Percentiles rank a stretch among this genome's conserved stretches.
Conservation (phyloP, 495 filamentous ascomycete genomes). For the Penicilliopsis zonata region DNA sequence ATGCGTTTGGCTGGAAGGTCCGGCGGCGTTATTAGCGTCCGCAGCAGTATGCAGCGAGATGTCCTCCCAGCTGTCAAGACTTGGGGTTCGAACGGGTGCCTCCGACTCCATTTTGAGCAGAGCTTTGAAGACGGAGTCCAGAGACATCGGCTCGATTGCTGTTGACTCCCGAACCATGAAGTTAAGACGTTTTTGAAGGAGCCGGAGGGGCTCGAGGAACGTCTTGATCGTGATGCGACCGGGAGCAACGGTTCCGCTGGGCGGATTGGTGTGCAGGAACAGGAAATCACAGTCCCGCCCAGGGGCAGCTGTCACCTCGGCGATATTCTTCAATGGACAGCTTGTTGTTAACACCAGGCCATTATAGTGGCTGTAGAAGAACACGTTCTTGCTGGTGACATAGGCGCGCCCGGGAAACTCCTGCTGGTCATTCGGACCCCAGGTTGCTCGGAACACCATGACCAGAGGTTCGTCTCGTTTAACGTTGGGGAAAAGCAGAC, state of each 20-base stretch:
- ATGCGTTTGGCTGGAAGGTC: conserved; percentile 17
- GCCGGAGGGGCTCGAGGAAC: conserved; percentile 75
- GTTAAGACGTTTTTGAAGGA: conserved; percentile 75
- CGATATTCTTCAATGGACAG: conserved; percentile 59
- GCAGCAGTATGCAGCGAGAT: conserved; percentile 51
- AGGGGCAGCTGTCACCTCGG: conserved; percentile 79
- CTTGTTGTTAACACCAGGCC: conserved; percentile 79
- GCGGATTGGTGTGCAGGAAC: conserved; percentile 67
- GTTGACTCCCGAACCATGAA: conserved; percentile 68
- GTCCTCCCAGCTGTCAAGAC: conserved; percentile 91
- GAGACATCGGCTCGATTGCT: conserved; percentile 44
- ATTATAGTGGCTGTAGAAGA: conserved; percentile 91
- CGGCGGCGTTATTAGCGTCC: conserved; percentile 24
- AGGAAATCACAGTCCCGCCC: conserved; percentile 90
- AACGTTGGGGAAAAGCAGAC: conserved; percentile 77
- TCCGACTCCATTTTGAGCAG: conserved; percentile 60
- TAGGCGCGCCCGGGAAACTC: conserved; percentile 82
- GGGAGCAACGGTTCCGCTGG: conserved; percentile 46
- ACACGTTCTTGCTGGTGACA: conserved; percentile 73
- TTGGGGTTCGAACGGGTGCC: conserved; percentile 49
- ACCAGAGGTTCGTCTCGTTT: conserved; percentile 63
- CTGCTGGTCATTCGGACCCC: conserved; percentile 66
- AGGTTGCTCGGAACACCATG: conserved; percentile 63
- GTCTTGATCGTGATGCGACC: conserved; percentile 76
- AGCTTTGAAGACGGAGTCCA: conserved; percentile 53